Evolutionary conservation across 805 yeast species (phyloP).

Genomic region (Candida dajiaensis): DNA sequence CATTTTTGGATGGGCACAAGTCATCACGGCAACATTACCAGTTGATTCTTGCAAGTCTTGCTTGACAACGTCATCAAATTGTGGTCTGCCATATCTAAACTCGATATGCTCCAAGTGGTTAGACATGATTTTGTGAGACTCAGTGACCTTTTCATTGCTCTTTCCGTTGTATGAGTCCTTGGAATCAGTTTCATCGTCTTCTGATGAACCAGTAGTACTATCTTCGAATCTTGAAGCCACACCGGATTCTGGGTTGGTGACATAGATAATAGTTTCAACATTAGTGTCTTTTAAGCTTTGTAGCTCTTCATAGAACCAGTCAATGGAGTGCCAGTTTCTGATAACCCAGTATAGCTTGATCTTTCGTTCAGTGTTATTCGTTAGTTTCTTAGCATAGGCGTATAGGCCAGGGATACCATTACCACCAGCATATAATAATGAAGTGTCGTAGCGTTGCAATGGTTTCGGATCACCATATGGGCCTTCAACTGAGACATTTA

Average conservation of each 20-base stretch:
- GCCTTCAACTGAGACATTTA: constrained; percentile 50
- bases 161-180: constrained; percentile 1
- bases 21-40: constrained; percentile 39
- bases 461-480: constrained; percentile 50
- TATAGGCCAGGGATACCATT: constrained; percentile 44
- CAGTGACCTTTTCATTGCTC: not conserved
- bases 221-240: not conserved
- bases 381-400: constrained; percentile 28
- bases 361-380: constrained; percentile 20
- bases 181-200: constrained; percentile 4
- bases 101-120: constrained; percentile 25
- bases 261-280: constrained; percentile 13
- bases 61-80: constrained; percentile 30
- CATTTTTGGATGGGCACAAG: constrained; percentile 51
- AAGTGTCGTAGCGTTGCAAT: constrained; percentile 30
- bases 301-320: constrained; percentile 46
- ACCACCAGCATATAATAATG: constrained; percentile 44
- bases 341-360: constrained; percentile 62
- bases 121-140: constrained; percentile 1
- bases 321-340: constrained; percentile 44
- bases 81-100: constrained; percentile 42
- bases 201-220: not conserved
- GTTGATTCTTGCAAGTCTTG: constrained; percentile 32
- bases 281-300: constrained; percentile 21
- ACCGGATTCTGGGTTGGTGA: constrained; percentile 10